These are phyloP conservation scores for Syzygium oleosum DNA, from an alignment of 345 rosid species.

Conservation along the genomic window DNA sequence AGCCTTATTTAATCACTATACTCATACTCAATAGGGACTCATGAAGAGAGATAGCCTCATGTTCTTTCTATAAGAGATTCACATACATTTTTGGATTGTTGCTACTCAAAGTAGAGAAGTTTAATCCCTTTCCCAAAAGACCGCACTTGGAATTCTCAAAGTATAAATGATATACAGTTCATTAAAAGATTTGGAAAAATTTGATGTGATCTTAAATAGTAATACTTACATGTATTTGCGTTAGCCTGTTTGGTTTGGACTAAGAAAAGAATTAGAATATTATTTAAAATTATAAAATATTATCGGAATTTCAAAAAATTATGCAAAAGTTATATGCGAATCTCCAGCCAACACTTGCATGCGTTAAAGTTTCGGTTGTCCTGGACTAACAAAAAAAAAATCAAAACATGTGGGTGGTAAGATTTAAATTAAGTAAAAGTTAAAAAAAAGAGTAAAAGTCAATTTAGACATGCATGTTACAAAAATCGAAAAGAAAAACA, in stretches of 20 bases:
- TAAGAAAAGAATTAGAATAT: no score
- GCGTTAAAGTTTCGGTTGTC: neutral
- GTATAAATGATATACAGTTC: neutral
- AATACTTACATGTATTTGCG: neutral
- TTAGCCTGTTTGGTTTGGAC: neutral
- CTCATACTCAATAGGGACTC: no score
- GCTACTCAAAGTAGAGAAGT: neutral
- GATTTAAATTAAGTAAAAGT: neutral
- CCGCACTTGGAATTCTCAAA: neutral
- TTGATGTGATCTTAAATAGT: no score
- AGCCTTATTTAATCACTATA: no score
- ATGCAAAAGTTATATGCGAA: neutral
- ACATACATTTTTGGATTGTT: neutral
- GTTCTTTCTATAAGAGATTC: neutral
- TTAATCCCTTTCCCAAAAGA: no score
- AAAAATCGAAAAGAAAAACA: no score
- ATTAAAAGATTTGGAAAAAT: no score
- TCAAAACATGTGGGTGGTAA: neutral
- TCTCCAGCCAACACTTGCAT: neutral
- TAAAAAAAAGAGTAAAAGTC: neutral
- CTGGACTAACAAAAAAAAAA: neutral
- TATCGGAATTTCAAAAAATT: no score
- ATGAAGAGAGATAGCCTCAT: neutral
- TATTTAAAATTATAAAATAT: no score
- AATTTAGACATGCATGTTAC: neutral